Percentiles rank a stretch among this genome's conserved stretches.
Evolutionary conservation across 352 stramenopile genomes (phyloP).

Genomic region (Globisporangium rhizosaccharum): DNA sequence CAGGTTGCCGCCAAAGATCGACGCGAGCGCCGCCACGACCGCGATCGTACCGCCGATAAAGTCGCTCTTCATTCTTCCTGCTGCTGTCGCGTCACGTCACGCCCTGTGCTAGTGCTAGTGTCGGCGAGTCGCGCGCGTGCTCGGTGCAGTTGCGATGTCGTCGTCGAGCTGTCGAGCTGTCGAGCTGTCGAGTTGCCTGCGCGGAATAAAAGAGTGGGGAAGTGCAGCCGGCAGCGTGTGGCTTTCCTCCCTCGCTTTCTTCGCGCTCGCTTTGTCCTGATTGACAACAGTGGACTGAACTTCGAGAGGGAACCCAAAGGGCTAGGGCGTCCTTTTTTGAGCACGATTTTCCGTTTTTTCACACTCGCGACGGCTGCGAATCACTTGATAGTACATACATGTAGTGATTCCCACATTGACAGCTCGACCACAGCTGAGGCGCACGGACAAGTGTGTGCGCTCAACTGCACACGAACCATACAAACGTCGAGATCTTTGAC

Average conservation of each 20-base stretch:
- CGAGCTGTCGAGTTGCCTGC: not conserved
- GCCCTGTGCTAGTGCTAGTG: not conserved
- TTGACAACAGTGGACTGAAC: slow-evolving; percentile 7
- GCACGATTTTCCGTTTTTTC: not conserved
- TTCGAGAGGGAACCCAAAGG: not conserved
- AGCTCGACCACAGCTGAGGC: no score
- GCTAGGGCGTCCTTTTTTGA: not conserved
- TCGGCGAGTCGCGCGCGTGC: not conserved
- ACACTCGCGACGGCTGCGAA: not conserved
- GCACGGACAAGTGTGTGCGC: no score
- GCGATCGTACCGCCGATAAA: slow-evolving; percentile 76
- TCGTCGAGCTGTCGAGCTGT: not conserved
- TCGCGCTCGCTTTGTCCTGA: not conserved
- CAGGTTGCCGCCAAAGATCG: slow-evolving; percentile 89
- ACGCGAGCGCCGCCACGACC: slow-evolving; percentile 66
- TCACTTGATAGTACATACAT: not conserved
- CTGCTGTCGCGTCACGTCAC: not conserved
- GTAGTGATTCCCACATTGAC: not conserved
- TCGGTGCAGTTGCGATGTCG: not conserved
- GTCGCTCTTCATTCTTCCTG: slow-evolving; percentile 50
- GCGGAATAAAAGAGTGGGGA: not conserved
- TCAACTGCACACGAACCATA: no score
- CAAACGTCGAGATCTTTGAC: no score
- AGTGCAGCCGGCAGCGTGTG: not conserved
- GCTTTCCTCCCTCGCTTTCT: not conserved